Percentiles rank a stretch among this genome's conserved stretches.
phyloP scores from a whole-genome alignment of 495 filamentous ascomycete genomes.

The Hypoxylon crocopeplum region DNA sequence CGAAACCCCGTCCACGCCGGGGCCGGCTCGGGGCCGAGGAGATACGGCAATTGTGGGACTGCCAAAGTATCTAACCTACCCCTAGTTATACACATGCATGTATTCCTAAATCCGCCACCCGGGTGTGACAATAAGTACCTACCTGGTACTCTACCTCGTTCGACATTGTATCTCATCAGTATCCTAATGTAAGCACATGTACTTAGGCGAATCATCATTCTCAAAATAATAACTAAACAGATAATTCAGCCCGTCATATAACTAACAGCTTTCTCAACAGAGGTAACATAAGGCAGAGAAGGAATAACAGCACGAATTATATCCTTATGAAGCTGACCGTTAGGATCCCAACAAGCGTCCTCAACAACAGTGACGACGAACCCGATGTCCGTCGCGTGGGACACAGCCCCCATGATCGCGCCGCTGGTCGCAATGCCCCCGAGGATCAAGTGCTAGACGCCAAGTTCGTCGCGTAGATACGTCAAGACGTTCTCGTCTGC shows the following conservation, averaged over 20 bases:
- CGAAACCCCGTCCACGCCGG: no score
- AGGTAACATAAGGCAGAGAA: neutral
- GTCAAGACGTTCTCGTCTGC: neutral
- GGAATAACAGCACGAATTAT: conserved; percentile 2
- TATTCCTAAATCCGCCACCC: no score
- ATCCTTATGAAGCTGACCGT: conserved; percentile 1
- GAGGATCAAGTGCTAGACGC: neutral
- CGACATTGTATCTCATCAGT: no score
- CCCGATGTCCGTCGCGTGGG: conserved; percentile 4
- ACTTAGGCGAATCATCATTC: no score
- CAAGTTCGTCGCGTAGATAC: conserved; percentile 10
- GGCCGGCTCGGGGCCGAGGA: no score
- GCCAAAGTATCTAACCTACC: no score
- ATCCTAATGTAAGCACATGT: no score
- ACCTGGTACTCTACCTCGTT: no score
- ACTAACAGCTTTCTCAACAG: conserved; percentile 2
- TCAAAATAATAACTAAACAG: no score
- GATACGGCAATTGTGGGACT: no score
- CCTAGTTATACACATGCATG: no score
- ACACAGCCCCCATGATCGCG: conserved; percentile 3
- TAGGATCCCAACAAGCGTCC: conserved; percentile 13
- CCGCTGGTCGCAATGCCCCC: conserved; percentile 11
- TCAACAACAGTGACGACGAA: conserved; percentile 15
- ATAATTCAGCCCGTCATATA: neutral
- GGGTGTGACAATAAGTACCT: no score